Percentiles rank a stretch among this genome's conserved stretches.
Conservation (phyloP, 2,329 filamentous ascomycete species). For the Pseudogymnoascus sp. region DNA sequence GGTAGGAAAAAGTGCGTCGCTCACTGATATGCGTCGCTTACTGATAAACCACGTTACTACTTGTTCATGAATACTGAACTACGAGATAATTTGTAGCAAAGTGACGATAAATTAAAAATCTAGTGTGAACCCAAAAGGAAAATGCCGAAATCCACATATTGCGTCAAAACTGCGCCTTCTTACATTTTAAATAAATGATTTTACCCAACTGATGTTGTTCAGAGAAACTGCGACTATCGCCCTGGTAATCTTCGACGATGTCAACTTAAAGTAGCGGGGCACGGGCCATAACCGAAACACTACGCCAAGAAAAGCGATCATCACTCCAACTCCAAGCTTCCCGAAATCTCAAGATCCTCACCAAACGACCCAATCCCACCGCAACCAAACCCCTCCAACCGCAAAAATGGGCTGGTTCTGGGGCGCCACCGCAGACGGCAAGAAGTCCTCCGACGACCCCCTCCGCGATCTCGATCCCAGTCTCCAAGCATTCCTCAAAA, state of each 20-base stretch:
- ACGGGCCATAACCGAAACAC: neutral
- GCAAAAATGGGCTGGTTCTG: conserved; percentile 30
- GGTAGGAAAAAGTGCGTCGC: too few species aligned
- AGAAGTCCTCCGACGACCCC: conserved; percentile 37
- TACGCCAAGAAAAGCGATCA: conserved; percentile 2
- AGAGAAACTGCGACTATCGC: neutral
- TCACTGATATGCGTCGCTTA: too few species aligned
- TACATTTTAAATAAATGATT: neutral
- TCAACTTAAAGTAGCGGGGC: neutral
- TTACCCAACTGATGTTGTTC: neutral
- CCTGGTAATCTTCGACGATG: neutral
- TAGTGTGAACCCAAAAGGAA: too few species aligned
- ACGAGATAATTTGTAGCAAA: too few species aligned
- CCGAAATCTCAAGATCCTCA: conserved; percentile 6
- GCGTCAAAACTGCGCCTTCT: neutral
- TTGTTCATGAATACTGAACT: too few species aligned
- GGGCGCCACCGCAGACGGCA: conserved; percentile 22
- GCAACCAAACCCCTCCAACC: neutral
- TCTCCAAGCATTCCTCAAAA: conserved; percentile 57
- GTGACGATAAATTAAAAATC: too few species aligned
- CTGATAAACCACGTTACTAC: too few species aligned
- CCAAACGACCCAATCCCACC: neutral
- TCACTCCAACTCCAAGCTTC: neutral
- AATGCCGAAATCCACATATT: neutral
- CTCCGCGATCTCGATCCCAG: conserved; percentile 56